Percentiles rank a stretch among this genome's conserved stretches.
Evolutionary conservation across 2,329 filamentous ascomycete species (phyloP).

Genomic region (Ascochyta pisi): DNA sequence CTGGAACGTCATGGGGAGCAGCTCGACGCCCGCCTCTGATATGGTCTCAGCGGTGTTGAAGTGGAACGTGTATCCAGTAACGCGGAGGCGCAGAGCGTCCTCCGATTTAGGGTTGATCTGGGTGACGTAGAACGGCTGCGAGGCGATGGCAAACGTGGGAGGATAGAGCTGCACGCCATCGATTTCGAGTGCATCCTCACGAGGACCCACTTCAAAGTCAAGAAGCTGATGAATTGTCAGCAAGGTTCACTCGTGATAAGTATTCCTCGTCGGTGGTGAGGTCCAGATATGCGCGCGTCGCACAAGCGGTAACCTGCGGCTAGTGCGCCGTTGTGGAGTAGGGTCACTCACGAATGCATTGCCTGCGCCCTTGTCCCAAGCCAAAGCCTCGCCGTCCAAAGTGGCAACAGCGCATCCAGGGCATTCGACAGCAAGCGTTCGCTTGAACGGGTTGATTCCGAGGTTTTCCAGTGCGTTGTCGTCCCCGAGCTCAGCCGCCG

Average conservation of each 20-base stretch:
- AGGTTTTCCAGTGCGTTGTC: constrained; percentile 41
- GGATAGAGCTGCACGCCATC: constrained; percentile 50
- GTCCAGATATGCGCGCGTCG: background rate
- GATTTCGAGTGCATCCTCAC: constrained; percentile 42
- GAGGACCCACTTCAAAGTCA: constrained; percentile 46
- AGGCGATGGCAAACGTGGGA: constrained; percentile 40
- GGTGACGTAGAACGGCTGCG: constrained; percentile 42
- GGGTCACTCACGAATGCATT: constrained; percentile 44
- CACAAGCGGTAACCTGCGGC: constrained; percentile 1
- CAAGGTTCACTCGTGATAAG: background rate
- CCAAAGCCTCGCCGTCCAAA: constrained; percentile 27
- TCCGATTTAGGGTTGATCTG: constrained; percentile 41
- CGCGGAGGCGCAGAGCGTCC: constrained; percentile 38
- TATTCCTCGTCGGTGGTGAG: background rate
- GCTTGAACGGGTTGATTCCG: constrained; percentile 42
- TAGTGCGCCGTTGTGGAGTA: background rate
- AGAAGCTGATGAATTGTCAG: constrained; percentile 42
- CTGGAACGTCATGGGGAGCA: constrained; percentile 49
- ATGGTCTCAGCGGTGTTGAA: constrained; percentile 46
- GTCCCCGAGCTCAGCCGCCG: constrained; percentile 37
- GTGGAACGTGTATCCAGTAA: constrained; percentile 47
- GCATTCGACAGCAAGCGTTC: constrained; percentile 44
- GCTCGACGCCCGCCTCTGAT: constrained; percentile 45
- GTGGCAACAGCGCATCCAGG: constrained; percentile 42
- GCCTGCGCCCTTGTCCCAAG: constrained; percentile 41